A percentile compares a stretch with the other conserved stretches of the same genome.
Evolutionary conservation across 2,329 filamentous ascomycete species (phyloP).

Genomic region (Trichoderma endophyticum): DNA sequence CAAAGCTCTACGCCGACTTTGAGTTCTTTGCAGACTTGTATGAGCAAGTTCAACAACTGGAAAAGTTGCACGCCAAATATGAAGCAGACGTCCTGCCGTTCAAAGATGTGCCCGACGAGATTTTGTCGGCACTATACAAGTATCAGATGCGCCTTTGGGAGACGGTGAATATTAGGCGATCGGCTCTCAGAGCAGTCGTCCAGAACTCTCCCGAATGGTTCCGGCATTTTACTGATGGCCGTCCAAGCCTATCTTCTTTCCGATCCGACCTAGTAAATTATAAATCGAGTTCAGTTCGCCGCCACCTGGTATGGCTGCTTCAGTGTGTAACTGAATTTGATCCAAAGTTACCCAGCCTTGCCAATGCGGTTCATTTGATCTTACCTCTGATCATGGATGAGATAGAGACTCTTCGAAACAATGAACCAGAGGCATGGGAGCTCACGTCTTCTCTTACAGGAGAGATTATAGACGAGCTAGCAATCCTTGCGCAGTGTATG

Average conservation of each 20-base stretch:
- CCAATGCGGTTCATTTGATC: background rate
- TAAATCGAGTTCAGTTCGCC: background rate
- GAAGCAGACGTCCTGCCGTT: constrained; percentile 29
- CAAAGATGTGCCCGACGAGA: constrained; percentile 32
- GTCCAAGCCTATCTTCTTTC: background rate
- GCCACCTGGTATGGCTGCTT: constrained; percentile 37
- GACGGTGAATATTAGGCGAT: constrained; percentile 28
- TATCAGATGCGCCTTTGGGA: constrained; percentile 34
- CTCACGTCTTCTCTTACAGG: constrained; percentile 39
- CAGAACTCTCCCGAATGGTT: constrained; percentile 25
- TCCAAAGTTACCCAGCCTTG: background rate
- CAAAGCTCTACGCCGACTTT: constrained; percentile 34
- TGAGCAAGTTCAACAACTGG: constrained; percentile 28
- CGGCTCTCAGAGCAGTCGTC: constrained; percentile 34
- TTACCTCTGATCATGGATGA: constrained; percentile 45
- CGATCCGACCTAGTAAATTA: background rate
- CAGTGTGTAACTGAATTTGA: background rate
- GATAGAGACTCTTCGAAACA: constrained; percentile 42
- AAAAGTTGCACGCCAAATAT: constrained; percentile 34
- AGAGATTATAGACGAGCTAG: constrained; percentile 41
- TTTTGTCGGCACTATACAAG: constrained; percentile 37
- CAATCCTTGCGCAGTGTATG: constrained; percentile 43
- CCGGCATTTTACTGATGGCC: constrained; percentile 12
- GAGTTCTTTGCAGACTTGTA: constrained; percentile 40
- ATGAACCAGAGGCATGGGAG: constrained; percentile 34